Conservation (phyloP, 2,329 filamentous ascomycete species). For the Coniochaeta hoffmannii region DNA sequence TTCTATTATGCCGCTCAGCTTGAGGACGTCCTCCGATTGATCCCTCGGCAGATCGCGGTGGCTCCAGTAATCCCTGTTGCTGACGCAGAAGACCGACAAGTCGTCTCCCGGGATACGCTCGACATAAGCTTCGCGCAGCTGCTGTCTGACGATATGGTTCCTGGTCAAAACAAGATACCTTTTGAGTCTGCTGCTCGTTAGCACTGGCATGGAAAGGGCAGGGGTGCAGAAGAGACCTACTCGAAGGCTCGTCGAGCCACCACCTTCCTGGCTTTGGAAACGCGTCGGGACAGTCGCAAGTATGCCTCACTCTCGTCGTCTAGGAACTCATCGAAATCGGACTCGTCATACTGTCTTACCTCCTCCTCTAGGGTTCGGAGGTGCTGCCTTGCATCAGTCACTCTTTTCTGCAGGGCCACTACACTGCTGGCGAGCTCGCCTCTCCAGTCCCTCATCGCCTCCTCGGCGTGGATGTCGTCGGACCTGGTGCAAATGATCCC, state of each 20-base stretch:
- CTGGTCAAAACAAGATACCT: constrained; percentile 23
- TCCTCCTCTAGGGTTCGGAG: not conserved
- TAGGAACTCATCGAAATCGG: constrained; percentile 3
- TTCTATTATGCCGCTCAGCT: constrained; percentile 32
- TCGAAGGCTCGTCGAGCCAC: constrained; percentile 8
- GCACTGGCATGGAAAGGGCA: not conserved
- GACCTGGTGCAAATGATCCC: constrained; percentile 35
- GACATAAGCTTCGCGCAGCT: constrained; percentile 17
- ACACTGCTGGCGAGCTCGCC: constrained; percentile 14
- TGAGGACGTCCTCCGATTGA: constrained; percentile 22
- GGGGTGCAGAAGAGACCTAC: constrained; percentile 13
- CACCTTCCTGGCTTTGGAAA: not conserved
- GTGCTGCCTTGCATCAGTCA: constrained; percentile 8
- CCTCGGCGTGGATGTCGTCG: constrained; percentile 26
- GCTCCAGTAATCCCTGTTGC: constrained; percentile 34
- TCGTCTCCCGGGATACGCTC: constrained; percentile 12
- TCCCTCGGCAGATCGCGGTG: constrained; percentile 19
- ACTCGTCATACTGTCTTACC: constrained; percentile 4
- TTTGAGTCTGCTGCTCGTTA: constrained; percentile 17
- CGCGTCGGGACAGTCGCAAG: not conserved
- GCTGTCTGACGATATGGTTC: not conserved
- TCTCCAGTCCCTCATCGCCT: constrained; percentile 24
- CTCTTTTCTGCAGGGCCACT: constrained; percentile 9
- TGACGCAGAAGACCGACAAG: constrained; percentile 34
- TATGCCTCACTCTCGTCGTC: constrained; percentile 5